phyloP scores from a whole-genome alignment of 768 basidiomycete genomes.

The Lenzites betulinus region DNA sequence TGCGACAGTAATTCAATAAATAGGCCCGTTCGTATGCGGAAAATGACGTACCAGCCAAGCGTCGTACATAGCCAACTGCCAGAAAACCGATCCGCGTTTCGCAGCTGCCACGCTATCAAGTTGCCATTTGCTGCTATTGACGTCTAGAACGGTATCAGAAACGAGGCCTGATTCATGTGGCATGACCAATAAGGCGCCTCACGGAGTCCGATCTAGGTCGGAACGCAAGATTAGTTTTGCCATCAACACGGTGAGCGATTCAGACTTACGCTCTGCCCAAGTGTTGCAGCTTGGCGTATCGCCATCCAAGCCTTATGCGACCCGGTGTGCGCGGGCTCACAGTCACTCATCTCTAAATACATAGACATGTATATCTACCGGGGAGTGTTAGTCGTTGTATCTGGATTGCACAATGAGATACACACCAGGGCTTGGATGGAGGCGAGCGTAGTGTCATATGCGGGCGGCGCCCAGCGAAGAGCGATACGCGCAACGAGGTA shows the following conservation, averaged over 20 bases:
- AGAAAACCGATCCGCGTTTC: slow-evolving; percentile 61
- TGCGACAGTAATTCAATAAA: slow-evolving; percentile 25
- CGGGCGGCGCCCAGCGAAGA: slow-evolving; percentile 49
- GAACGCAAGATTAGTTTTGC: slow-evolving; percentile 32
- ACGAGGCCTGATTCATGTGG: not conserved
- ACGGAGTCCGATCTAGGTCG: slow-evolving; percentile 19
- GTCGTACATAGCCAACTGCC: slow-evolving; percentile 65
- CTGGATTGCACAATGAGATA: not conserved
- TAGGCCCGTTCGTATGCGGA: too few species aligned
- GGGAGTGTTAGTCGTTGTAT: slow-evolving; percentile 35
- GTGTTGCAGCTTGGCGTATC: slow-evolving; percentile 55
- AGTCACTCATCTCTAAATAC: slow-evolving; percentile 60
- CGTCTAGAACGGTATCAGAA: slow-evolving; percentile 41
- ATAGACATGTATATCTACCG: slow-evolving; percentile 42
- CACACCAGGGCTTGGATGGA: slow-evolving; percentile 60
- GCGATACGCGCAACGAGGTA: slow-evolving; percentile 59
- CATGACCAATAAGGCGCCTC: not conserved
- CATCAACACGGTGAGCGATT: not conserved
- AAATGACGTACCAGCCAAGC: slow-evolving; percentile 52
- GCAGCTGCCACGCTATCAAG: slow-evolving; percentile 50
- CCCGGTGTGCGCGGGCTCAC: slow-evolving; percentile 41
- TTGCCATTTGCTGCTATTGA: slow-evolving; percentile 62
- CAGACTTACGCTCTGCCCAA: slow-evolving; percentile 58
- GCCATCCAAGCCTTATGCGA: slow-evolving; percentile 55
- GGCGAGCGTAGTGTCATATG: slow-evolving; percentile 50